phyloP scores from a whole-genome alignment of 2,329 filamentous ascomycete species.

The Claviceps sp. region DNA sequence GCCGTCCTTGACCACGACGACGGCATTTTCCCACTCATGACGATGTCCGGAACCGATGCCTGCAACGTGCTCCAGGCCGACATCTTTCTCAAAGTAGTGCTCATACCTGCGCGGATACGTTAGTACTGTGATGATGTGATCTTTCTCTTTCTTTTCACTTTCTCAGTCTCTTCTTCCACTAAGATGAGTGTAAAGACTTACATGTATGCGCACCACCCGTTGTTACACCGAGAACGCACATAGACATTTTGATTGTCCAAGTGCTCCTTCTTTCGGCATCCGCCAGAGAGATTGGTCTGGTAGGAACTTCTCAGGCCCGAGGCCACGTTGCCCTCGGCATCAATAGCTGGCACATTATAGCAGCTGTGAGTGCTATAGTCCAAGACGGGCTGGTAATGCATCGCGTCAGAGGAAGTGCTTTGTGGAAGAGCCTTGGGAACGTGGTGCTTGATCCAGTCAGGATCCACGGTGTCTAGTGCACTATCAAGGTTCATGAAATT shows the following conservation, averaged over 20 bases:
- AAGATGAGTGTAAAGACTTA: constrained; percentile 4
- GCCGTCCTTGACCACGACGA: constrained; percentile 9
- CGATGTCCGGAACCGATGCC: constrained; percentile 9
- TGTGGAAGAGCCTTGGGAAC: constrained; percentile 1
- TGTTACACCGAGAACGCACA: constrained; percentile 12
- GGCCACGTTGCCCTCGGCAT: constrained; percentile 16
- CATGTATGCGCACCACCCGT: constrained; percentile 14
- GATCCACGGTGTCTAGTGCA: no score
- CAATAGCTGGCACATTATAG: constrained; percentile 19
- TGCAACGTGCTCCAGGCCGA: constrained; percentile 3
- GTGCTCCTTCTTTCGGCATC: constrained; percentile 8
- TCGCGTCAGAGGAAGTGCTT: constrained; percentile 1
- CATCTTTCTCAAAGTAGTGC: constrained; percentile 14
- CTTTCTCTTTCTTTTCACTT: no score
- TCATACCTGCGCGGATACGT: constrained; percentile 5
- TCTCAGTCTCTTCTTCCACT: no score
- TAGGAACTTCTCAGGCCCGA: constrained; percentile 11
- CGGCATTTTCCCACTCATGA: constrained; percentile 15
- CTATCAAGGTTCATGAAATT: no score
- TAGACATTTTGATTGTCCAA: constrained; percentile 15
- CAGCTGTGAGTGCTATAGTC: constrained; percentile 9
- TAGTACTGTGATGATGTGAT: no score
- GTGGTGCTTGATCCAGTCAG: no score
- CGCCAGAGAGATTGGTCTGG: background rate
- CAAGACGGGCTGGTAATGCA: constrained; percentile 6